Evolutionary conservation across 2,329 filamentous ascomycete genomes (phyloP).

Genomic region (Tolypocladium nubicola): DNA sequence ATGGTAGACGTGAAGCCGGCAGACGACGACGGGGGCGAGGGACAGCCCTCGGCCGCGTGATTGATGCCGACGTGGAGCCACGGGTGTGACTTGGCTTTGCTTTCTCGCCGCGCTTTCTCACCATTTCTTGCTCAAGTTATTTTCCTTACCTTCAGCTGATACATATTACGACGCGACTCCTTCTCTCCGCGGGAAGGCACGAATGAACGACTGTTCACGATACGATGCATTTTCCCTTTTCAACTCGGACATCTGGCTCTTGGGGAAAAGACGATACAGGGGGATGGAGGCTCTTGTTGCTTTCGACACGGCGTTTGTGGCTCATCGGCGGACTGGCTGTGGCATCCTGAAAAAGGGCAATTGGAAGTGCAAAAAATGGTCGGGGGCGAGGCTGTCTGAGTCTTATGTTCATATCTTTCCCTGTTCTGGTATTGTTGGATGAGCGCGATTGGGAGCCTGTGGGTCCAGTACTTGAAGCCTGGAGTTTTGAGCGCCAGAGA

Average conservation of each 20-base stretch:
- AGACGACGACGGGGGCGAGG: slow-evolving; percentile 14
- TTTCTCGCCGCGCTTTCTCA: background rate
- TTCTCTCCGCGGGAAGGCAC: background rate
- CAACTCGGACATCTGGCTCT: background rate
- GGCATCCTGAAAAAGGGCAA: background rate
- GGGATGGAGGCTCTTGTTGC: background rate
- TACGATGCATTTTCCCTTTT: background rate
- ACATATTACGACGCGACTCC: background rate
- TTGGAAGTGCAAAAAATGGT: background rate
- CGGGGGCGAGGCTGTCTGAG: background rate
- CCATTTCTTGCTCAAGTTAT: background rate
- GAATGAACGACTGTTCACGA: background rate
- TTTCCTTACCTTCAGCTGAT: background rate
- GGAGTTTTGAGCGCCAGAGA: background rate
- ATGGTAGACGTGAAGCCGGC: slow-evolving; percentile 12
- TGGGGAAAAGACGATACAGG: background rate
- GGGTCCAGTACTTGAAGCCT: background rate
- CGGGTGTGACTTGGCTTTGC: background rate
- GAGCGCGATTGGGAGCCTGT: background rate
- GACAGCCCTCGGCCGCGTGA: background rate
- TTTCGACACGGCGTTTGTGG: background rate
- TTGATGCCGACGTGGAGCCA: background rate
- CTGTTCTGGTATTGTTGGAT: background rate
- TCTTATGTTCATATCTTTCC: background rate
- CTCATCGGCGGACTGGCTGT: background rate